phyloP scores from a whole-genome alignment of 1,139 yeast genomes.

The Sugiyamaella novakii region DNA sequence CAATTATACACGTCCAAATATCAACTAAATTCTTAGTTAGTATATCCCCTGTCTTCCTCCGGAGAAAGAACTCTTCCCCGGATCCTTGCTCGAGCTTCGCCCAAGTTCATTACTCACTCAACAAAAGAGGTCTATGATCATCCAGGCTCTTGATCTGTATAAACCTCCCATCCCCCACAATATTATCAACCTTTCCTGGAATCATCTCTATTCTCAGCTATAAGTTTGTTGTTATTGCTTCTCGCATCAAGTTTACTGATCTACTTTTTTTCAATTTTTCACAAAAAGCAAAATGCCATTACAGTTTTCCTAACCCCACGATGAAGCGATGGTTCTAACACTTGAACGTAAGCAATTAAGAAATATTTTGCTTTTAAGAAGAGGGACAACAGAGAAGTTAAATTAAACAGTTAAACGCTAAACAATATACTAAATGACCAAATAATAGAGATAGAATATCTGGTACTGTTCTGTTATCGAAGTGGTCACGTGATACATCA shows the following conservation, averaged over 20 bases:
- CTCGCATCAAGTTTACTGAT: too few relatives aligned
- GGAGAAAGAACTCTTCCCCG: background rate
- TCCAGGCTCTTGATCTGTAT: constrained; percentile 34
- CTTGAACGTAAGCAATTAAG: too few relatives aligned
- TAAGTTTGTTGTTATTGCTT: too few relatives aligned
- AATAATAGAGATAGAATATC: too few relatives aligned
- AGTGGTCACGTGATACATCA: too few relatives aligned
- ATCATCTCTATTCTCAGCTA: constrained; percentile 7
- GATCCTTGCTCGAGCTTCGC: too few relatives aligned
- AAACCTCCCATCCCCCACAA: constrained; percentile 31
- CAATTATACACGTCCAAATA: constrained; percentile 60
- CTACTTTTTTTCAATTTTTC: constrained; percentile 11
- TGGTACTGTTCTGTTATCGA: too few relatives aligned
- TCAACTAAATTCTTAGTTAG: constrained; percentile 33
- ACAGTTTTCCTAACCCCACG: constrained; percentile 8
- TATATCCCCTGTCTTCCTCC: constrained; percentile 9
- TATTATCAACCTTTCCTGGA: constrained; percentile 25
- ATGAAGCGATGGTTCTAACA: too few relatives aligned
- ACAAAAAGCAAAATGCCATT: constrained; percentile 11
- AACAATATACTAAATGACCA: too few relatives aligned
- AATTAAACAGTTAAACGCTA: too few relatives aligned
- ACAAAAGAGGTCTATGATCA: constrained; percentile 41
- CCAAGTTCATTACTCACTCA: constrained; percentile 40
- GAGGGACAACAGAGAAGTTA: too few relatives aligned
- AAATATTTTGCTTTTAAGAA: background rate